Evolutionary conservation across 495 filamentous ascomycete species (phyloP), one percentile per base, ranked within the genome.

Genomic region (Penicillium maclennaniae): DNA sequence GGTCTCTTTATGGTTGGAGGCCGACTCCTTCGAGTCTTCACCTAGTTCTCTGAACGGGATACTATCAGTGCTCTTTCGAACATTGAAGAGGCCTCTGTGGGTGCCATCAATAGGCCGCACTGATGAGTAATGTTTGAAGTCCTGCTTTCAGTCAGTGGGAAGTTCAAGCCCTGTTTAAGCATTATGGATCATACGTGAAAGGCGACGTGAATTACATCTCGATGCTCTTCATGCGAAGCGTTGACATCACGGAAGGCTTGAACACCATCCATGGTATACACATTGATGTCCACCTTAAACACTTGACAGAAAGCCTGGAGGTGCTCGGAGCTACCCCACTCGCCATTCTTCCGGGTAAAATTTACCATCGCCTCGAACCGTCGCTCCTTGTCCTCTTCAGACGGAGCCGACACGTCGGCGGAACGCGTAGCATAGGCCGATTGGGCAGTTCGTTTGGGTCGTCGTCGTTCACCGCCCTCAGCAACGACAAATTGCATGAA

Each of bases 121-220:
- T 1, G 87, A 89, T 3, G 85, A 87, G 64, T 87, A 91, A 63
- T 91, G 87, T 61, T 89, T 83, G 71, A 83, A 89, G 46, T 61
- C 46, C 46, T 58, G n/a, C 6, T 43, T 14, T 50, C 38, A 25
- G 41, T 54, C 25, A 43, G 52, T 1, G 36, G 42, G 0, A 49
- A 5, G 26, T 10, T 28, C 28, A 21, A 27, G 7, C 10, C 15
- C 4, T 3, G 9, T 2, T 5, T 17, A 47, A 26, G 36, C 44
- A 45, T 20, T 20, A 34, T 36, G 34, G 37, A 48, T 72, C 83
- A 74, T 78, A 87, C 84, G 64, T 89, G 86, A 61, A 87, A 87
- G 14, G 86, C 87, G 69, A 91, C 84, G 62, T 89, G 79, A 25
- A 80, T 63, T 9, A 72, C 71, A 23, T 72, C 72, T 21, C 71